phyloP scores from a whole-genome alignment of 345 rosid species.

The Jatropha curcas region DNA sequence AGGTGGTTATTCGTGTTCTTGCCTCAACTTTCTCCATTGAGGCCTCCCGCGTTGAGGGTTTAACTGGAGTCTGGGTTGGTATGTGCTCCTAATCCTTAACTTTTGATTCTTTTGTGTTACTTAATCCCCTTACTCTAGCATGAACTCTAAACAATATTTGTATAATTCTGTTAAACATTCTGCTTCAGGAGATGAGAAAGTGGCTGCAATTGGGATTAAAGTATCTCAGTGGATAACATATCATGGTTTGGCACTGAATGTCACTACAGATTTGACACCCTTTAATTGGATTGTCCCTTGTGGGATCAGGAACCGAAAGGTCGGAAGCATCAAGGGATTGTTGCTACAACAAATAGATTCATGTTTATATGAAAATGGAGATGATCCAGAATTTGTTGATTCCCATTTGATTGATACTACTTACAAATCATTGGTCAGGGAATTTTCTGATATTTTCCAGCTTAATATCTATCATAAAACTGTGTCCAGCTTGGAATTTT shows the following conservation, averaged over 20 bases:
- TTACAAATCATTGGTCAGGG: conserved; percentile 52
- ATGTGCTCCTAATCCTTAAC: conserved; percentile 21
- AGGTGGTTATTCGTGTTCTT: conserved; percentile 74
- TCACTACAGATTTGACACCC: conserved; percentile 70
- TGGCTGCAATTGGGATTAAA: conserved; percentile 79
- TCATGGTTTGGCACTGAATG: conserved; percentile 84
- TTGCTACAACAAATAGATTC: conserved; percentile 34
- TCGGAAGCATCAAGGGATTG: conserved; percentile 63
- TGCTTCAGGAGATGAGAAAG: conserved; percentile 59
- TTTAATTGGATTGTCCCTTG: conserved; percentile 74
- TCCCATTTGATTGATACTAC: conserved; percentile 42
- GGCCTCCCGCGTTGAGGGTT: conserved; percentile 71
- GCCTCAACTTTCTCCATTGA: conserved; percentile 59
- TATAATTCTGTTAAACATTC: conserved; percentile 13
- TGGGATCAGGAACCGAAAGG: conserved; percentile 62
- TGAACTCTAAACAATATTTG: conserved; percentile 6
- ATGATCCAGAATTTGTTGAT: conserved; percentile 25
- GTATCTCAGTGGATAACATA: conserved; percentile 74
- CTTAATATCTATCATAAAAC: conserved; percentile 32
- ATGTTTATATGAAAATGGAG: neutral
- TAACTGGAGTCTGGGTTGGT: conserved; percentile 95
- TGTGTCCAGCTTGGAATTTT: neutral
- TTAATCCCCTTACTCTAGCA: neutral
- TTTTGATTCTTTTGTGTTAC: neutral
- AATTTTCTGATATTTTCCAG: conserved; percentile 71